Conservation (phyloP, 306 rosid species). For the Malus sylvestris region DNA sequence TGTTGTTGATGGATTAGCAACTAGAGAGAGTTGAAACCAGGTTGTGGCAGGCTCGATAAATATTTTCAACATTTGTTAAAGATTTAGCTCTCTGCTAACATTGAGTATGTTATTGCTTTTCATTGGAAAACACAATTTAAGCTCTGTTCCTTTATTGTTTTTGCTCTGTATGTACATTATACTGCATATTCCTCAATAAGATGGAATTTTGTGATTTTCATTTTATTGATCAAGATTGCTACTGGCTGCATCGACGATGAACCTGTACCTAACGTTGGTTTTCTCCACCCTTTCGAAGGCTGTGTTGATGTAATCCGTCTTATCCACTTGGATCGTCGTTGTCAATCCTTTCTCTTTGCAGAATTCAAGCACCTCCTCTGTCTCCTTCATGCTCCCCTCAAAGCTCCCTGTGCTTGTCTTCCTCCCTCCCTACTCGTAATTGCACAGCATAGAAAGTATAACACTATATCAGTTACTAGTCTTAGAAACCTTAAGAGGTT, state of each 20-base stretch:
- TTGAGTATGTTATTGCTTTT: no score
- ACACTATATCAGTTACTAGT: not conserved
- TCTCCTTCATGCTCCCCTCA: conserved; percentile 77
- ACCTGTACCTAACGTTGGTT: conserved; percentile 81
- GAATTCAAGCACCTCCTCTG: conserved; percentile 63
- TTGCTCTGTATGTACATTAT: no score
- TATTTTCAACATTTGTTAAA: not conserved
- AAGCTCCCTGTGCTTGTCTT: conserved; percentile 78
- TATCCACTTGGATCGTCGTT: conserved; percentile 61
- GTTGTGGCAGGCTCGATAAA: not conserved
- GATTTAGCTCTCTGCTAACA: not conserved
- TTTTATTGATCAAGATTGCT: conserved; percentile 43
- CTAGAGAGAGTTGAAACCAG: not conserved
- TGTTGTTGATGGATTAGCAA: not conserved
- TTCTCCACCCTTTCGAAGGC: conserved; percentile 81
- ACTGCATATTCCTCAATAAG: not conserved
- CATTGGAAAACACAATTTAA: not conserved
- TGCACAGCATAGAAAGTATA: not conserved
- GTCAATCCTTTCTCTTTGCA: conserved; percentile 66
- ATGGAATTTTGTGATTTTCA: no score
- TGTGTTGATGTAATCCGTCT: conserved; percentile 63
- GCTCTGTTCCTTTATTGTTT: not conserved
- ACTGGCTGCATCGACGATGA: conserved; percentile 78
- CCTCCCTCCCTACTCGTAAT: conserved; percentile 61
- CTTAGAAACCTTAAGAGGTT: no score